These are phyloP conservation scores for Solanum bulbocastanum DNA, from an alignment of 257 asterid genomes.

Conservation along the genomic window DNA sequence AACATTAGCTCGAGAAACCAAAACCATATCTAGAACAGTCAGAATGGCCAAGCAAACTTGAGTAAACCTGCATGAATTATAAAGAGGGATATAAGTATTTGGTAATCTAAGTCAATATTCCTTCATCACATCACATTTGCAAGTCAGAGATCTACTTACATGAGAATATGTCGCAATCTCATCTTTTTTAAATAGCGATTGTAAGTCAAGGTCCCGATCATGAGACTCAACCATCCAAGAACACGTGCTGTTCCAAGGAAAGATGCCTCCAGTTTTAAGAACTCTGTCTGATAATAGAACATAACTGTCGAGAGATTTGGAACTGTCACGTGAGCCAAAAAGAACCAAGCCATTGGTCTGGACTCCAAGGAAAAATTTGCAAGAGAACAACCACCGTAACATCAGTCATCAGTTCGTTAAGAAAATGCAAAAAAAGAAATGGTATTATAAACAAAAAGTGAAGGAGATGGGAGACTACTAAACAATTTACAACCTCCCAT, in stretches of 20 bases:
- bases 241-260: constrained; percentile 92
- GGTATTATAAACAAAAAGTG: not conserved
- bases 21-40: constrained; percentile 49
- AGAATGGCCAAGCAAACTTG: constrained; percentile 58
- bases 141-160: constrained; percentile 38
- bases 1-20: constrained; percentile 57
- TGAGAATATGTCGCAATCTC: constrained; percentile 64
- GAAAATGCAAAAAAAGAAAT: not conserved
- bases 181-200: constrained; percentile 74
- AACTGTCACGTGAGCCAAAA: constrained; percentile 76
- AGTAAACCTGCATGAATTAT: constrained; percentile 50
- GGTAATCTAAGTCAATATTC: not conserved
- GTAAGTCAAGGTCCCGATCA: constrained; percentile 73
- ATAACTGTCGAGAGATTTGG: constrained; percentile 79
- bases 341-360: constrained; percentile 98
- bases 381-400: constrained; percentile 12
- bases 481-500: not conserved
- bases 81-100: not conserved
- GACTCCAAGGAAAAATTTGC: constrained; percentile 18
- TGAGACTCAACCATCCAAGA: constrained; percentile 87
- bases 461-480: not conserved
- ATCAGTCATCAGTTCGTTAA: not conserved
- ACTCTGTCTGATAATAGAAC: constrained; percentile 94
- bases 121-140: not conserved
- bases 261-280: constrained; percentile 69